Base-by-base conservation (phyloP, 164 flowering plant species). In the Chloranthus sessilifolius region DNA sequence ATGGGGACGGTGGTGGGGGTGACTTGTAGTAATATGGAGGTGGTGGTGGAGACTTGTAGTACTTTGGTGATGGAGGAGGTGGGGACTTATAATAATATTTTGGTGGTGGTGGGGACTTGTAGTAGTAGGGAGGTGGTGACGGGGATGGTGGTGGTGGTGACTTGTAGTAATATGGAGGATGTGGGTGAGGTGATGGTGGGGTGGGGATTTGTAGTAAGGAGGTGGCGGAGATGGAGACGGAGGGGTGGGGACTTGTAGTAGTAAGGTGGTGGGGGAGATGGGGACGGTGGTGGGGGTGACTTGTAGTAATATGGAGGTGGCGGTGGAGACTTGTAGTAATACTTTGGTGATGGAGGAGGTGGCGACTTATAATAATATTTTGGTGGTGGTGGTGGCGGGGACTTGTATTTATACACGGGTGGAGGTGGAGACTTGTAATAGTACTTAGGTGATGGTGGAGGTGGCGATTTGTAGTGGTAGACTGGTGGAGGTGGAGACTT, bases 1-100 rank as follows among this genome's bases (percentile, higher is more conserved):
- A 66, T 3, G 74, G n/a, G n/a, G n/a, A n/a, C n/a, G 71, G 69
- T 0, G 78, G 76, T 10, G 76, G 78, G 2, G 78, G 78, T 9
- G 70, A 61, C 30, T 56, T 57, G 51, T 70, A 70, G 55, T 58
- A 40, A 26, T 74, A 70, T 0, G 71, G 38, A 1, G 56, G 56
- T 9, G 70, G 50, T 3, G 69, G 64, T 27, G 56, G n/a, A 40
- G 20, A 3, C 43, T 50, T 40, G 43, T 40, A 40, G 43, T 40
- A 40, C n/a, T n/a, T n/a, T 5, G 65, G 61, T n/a, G 61, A 60
- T 21, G 66, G 61, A n/a, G n/a, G 52, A 8, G 53, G 53, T 25
- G 71, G 67, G 26, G 71, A 62, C 10, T 52, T 61, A 50, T 62
- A 41, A 20, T 28, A 23, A 43, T 60, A 66, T 4, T 55, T 50